phyloP scores from a whole-genome alignment of 2,329 filamentous ascomycete genomes.

The Lasiodiplodia hormozganensis region DNA sequence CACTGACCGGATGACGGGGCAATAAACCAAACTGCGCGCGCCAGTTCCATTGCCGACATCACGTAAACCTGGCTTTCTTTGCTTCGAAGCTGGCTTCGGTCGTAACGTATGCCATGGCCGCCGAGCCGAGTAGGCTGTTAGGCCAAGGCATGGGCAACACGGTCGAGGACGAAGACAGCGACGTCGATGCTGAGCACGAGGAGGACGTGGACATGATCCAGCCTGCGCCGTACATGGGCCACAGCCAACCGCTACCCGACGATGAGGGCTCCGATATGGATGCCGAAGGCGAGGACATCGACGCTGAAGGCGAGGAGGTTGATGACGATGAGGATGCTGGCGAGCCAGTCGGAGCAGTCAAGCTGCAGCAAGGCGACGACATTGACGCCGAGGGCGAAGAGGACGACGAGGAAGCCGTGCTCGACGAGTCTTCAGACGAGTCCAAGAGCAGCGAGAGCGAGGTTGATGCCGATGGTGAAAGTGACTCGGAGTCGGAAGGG shows the following conservation, averaged over 20 bases:
- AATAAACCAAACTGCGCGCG: conserved; percentile 10
- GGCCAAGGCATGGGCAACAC: conserved; percentile 42
- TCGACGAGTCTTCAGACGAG: conserved; percentile 44
- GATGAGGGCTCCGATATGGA: conserved; percentile 54
- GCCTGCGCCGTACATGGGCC: conserved; percentile 36
- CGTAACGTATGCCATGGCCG: conserved; percentile 50
- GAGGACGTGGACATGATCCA: conserved; percentile 43
- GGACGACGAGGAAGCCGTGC: conserved; percentile 48
- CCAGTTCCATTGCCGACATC: conserved; percentile 8
- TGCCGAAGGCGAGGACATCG: conserved; percentile 52
- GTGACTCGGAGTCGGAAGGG: conserved; percentile 61
- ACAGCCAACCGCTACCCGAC: conserved; percentile 47
- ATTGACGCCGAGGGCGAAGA: conserved; percentile 51
- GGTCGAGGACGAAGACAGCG: conserved; percentile 43
- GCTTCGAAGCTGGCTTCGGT: conserved; percentile 47
- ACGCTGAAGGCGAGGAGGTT: conserved; percentile 60
- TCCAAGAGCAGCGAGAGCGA: conserved; percentile 47
- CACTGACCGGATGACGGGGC: conserved; percentile 24
- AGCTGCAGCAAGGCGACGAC: conserved; percentile 43
- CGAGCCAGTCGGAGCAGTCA: conserved; percentile 51
- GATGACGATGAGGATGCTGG: conserved; percentile 58
- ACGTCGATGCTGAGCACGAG: conserved; percentile 49
- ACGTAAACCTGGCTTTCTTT: conserved; percentile 35
- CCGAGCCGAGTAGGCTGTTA: conserved; percentile 48
- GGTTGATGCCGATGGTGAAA: conserved; percentile 46